A percentile compares a stretch with the other conserved stretches of the same genome.
phyloP scores from a whole-genome alignment of 208 protist species.

The Wallacemonas sp. region DNA sequence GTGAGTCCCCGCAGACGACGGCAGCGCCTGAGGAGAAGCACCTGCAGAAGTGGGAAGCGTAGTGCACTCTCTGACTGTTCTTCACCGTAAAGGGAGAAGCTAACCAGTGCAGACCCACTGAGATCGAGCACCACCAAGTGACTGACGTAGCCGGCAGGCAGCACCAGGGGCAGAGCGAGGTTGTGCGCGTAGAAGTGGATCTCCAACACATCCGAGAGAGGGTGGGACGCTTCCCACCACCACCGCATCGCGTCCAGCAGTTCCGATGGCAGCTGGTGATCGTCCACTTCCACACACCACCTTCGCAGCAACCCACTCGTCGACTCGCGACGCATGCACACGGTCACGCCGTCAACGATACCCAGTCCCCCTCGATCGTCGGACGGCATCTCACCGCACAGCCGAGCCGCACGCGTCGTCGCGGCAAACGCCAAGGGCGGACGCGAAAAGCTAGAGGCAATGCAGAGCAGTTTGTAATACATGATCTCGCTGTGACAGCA shows the following conservation, averaged over 20 bases:
- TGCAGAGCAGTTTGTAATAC: neutral
- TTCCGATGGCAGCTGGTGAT: neutral
- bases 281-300: slow-evolving; percentile 1
- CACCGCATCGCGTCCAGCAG: neutral
- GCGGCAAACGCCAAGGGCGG: neutral
- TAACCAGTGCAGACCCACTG: neutral
- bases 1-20: neutral
- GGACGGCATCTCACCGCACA: neutral
- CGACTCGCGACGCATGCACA: neutral
- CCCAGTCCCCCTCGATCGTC: neutral
- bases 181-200: neutral
- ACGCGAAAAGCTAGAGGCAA: neutral
- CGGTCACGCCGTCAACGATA: neutral
- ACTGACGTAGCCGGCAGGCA: neutral
- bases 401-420: neutral
- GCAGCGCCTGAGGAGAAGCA: neutral
- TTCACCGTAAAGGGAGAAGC: neutral
- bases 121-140: neutral
- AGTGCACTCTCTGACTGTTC: neutral
- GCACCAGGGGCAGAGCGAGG: neutral
- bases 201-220: neutral
- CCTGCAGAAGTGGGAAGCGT: neutral
- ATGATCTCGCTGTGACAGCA: neutral
- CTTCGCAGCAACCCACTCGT: neutral
- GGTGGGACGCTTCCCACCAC: slow-evolving; percentile 1